phyloP scores from a whole-genome alignment of 768 basidiomycete species.

The Lactarius hatsudake region DNA sequence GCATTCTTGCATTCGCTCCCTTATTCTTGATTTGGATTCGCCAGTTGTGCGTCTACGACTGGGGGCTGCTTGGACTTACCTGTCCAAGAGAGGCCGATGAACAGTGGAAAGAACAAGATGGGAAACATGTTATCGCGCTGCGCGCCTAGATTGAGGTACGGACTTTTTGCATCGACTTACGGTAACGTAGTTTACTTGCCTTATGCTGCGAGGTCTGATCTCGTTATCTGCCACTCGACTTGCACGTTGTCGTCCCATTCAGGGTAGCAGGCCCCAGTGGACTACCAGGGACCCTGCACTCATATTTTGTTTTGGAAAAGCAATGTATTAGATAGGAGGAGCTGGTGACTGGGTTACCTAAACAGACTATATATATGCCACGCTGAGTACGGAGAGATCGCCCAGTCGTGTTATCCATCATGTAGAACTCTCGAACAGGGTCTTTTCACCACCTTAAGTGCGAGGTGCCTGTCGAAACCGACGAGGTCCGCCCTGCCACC shows the following conservation, averaged over 20 bases:
- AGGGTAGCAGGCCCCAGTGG: slow-evolving; percentile 6
- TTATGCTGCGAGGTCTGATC: slow-evolving; percentile 3
- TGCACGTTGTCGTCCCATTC: slow-evolving; percentile 6
- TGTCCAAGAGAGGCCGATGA: slow-evolving; percentile 2
- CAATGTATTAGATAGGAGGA: neutral
- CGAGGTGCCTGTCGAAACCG: neutral
- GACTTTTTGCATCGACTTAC: neutral
- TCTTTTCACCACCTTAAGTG: neutral
- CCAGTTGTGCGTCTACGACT: neutral
- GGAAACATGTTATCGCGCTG: slow-evolving; percentile 11
- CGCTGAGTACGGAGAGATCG: neutral
- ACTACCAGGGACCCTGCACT: neutral
- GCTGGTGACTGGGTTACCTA: neutral
- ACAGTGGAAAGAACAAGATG: slow-evolving; percentile 9
- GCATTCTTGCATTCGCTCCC: neutral
- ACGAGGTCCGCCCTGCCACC: neutral
- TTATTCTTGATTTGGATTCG: neutral
- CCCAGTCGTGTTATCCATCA: neutral
- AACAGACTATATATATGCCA: neutral
- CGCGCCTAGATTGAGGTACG: slow-evolving; percentile 22
- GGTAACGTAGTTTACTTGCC: slow-evolving; percentile 9
- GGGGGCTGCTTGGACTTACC: neutral
- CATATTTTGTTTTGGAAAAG: neutral
- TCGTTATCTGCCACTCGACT: slow-evolving; percentile 12
- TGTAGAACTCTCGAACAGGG: neutral